These are phyloP conservation scores for Stemphylium vesicarium DNA, from an alignment of 2,329 filamentous ascomycete species.

Conservation along the genomic window DNA sequence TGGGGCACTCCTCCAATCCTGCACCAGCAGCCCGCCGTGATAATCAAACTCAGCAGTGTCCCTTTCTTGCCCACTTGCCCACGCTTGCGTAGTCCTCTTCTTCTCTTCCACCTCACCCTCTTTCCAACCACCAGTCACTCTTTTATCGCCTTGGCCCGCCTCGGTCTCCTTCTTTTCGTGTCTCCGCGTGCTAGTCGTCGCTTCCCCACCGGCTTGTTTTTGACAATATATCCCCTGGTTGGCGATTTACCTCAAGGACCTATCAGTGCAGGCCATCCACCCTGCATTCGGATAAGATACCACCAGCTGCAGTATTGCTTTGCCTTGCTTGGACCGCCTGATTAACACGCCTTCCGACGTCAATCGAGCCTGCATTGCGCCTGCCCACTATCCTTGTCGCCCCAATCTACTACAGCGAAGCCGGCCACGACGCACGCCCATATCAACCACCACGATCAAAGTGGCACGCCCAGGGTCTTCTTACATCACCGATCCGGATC, in stretches of 20 bases:
- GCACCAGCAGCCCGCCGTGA: conserved; percentile 14
- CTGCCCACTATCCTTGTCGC: conserved; percentile 27
- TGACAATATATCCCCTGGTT: conserved; percentile 37
- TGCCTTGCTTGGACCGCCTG: conserved; percentile 40
- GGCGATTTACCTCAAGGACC: conserved; percentile 27
- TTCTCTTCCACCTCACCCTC: conserved; percentile 6
- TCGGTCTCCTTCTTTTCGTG: conserved; percentile 32
- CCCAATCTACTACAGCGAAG: conserved; percentile 33
- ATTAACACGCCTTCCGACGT: conserved; percentile 33
- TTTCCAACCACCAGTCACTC: conserved; percentile 26
- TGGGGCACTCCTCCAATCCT: conserved; percentile 27
- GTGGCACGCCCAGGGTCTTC: conserved; percentile 6
- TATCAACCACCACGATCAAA: conserved; percentile 22
- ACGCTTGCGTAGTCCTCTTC: conserved; percentile 14
- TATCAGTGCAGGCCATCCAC: conserved; percentile 32
- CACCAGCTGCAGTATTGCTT: conserved; percentile 33
- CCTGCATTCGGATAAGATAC: conserved; percentile 31
- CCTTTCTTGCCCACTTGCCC: conserved; percentile 30
- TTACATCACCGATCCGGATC: conserved; percentile 13
- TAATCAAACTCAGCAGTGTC: conserved; percentile 33
- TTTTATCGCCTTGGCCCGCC: conserved; percentile 21
- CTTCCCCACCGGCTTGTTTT: conserved; percentile 37
- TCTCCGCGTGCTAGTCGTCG: conserved; percentile 25
- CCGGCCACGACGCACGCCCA: conserved; percentile 31
- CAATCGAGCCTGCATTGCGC: conserved; percentile 20